phyloP scores from a whole-genome alignment of 108 stramenopile species.

The Cylindrotheca fusiformis region DNA sequence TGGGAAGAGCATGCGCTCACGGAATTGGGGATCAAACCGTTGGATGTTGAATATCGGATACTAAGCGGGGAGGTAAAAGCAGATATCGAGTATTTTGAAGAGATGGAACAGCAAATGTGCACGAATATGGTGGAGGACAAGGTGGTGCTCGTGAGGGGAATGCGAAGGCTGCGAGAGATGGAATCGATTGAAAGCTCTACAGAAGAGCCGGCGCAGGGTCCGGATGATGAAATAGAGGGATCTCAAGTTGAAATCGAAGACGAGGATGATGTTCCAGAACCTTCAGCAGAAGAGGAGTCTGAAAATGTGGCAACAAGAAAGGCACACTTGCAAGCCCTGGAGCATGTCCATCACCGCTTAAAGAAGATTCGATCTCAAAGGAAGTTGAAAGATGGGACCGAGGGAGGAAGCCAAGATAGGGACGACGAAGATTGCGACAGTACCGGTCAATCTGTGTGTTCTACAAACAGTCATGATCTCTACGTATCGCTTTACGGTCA shows the following conservation, averaged over 20 bases:
- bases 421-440: too few species aligned
- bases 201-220: background rate
- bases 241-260: background rate
- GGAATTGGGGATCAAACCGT: conserved; percentile 22
- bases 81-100: conserved; percentile 42
- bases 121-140: conserved; percentile 46
- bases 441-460: background rate
- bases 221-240: background rate
- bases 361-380: background rate
- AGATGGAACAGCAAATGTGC: conserved; percentile 33
- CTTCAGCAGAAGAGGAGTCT: background rate
- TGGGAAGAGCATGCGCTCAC: conserved; percentile 25
- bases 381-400: background rate
- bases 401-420: background rate
- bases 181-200: background rate
- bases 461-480: background rate
- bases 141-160: conserved; percentile 32
- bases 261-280: background rate
- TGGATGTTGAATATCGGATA: conserved; percentile 22
- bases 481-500: background rate
- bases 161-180: conserved; percentile 19
- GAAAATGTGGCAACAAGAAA: background rate
- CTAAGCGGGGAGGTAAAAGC: conserved; percentile 39
- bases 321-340: background rate
- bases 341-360: background rate